Percentiles rank a stretch among this genome's conserved stretches.
phyloP scores from a whole-genome alignment of 139 green algal genomes.

The Asterochloris sp. region DNA sequence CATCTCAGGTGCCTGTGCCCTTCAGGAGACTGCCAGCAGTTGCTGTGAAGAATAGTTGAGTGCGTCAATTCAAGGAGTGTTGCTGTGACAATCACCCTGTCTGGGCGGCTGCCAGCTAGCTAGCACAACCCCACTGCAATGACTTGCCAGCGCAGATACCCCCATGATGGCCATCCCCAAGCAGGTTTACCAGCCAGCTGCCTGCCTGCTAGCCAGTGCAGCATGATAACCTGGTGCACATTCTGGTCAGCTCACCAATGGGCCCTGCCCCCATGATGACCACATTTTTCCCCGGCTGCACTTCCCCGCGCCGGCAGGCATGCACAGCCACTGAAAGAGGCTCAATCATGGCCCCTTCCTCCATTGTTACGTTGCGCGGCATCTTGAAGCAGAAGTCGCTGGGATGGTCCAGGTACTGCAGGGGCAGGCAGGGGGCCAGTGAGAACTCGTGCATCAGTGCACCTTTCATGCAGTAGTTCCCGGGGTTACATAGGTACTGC shows the following conservation, averaged over 20 bases:
- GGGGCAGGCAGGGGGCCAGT: not conserved
- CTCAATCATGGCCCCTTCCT: constrained; percentile 61
- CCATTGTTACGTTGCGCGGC: constrained; percentile 33
- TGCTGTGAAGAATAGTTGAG: too few species aligned
- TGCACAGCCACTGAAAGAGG: constrained; percentile 54
- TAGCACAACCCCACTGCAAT: too few species aligned
- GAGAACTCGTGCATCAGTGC: too few species aligned
- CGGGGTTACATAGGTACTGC: too few species aligned
- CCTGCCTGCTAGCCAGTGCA: too few species aligned
- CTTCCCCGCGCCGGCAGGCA: constrained; percentile 35
- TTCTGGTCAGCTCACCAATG: constrained; percentile 33
- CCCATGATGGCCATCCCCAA: not conserved
- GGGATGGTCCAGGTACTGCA: constrained; percentile 41
- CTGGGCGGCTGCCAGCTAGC: too few species aligned
- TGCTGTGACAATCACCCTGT: too few species aligned
- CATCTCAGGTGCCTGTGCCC: too few species aligned
- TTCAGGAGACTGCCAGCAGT: too few species aligned
- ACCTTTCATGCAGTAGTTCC: too few species aligned
- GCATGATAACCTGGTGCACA: too few species aligned
- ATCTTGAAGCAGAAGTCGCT: constrained; percentile 53
- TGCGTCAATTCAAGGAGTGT: too few species aligned
- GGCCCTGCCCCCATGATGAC: constrained; percentile 53
- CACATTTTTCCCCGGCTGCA: constrained; percentile 38
- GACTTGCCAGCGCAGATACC: not conserved
- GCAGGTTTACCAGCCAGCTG: not conserved